Evolutionary conservation across 768 basidiomycete genomes (phyloP).

Genomic region (Phanerochaete sordida): DNA sequence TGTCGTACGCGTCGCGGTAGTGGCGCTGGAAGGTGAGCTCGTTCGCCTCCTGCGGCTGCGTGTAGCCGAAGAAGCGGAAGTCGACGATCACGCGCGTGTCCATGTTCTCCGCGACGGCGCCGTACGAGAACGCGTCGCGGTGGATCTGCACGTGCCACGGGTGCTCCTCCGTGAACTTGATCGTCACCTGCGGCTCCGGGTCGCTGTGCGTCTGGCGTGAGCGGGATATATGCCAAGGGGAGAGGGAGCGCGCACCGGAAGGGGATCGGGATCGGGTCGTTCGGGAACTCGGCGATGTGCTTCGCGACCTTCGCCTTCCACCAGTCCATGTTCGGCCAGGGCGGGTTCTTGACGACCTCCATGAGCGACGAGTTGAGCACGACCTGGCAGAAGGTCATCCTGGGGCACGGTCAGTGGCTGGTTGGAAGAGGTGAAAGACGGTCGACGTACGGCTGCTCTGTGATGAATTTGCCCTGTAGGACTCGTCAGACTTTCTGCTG

Average conservation of each 20-base stretch:
- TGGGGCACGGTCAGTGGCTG: not conserved
- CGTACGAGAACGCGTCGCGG: slow-evolving; percentile 34
- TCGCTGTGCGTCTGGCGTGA: slow-evolving; percentile 14
- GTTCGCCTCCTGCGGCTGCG: slow-evolving; percentile 15
- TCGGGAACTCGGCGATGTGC: slow-evolving; percentile 13
- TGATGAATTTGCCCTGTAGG: slow-evolving; percentile 17
- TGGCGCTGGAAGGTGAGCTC: slow-evolving; percentile 16
- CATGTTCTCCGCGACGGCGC: slow-evolving; percentile 25
- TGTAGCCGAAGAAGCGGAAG: slow-evolving; percentile 26
- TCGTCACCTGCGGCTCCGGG: slow-evolving; percentile 31
- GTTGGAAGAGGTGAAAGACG: not conserved
- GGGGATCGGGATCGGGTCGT: slow-evolving; percentile 25
- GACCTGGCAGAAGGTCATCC: slow-evolving; percentile 21
- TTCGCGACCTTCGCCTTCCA: slow-evolving; percentile 19
- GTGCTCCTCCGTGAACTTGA: slow-evolving; percentile 14
- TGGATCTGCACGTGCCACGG: slow-evolving; percentile 34
- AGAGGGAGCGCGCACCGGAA: slow-evolving; percentile 6
- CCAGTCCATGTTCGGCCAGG: slow-evolving; percentile 9
- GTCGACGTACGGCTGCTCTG: slow-evolving; percentile 21
- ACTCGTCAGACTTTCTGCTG: not conserved
- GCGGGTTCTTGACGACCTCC: slow-evolving; percentile 5
- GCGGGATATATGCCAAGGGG: not conserved
- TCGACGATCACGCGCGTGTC: slow-evolving; percentile 33
- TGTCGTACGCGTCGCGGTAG: slow-evolving; percentile 26
- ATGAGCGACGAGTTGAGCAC: slow-evolving; percentile 13